Evolutionary conservation across 148 eudicot genomes (phyloP).

Genomic region (Limonium bicolor): DNA sequence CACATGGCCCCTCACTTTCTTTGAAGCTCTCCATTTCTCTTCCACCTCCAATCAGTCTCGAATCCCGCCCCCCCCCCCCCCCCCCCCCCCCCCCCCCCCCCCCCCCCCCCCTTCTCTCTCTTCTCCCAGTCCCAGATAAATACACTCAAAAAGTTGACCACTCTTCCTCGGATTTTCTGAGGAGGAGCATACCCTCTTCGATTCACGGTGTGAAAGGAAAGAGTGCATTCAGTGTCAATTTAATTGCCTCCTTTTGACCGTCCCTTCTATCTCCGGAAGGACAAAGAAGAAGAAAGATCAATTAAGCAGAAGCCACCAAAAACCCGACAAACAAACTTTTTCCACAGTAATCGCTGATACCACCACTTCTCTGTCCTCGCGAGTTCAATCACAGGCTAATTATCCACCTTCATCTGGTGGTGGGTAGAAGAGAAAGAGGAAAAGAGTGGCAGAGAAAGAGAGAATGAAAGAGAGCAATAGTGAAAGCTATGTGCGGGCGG

Average conservation of each 20-base stretch:
- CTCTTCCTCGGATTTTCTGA: too few species aligned
- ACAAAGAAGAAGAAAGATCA: too few species aligned
- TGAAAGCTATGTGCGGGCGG: slow-evolving; percentile 73
- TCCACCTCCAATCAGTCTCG: background rate
- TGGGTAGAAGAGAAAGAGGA: background rate
- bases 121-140: background rate
- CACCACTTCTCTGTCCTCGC: background rate
- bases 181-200: too few species aligned
- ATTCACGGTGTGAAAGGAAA: too few species aligned
- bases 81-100: background rate
- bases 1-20: too few species aligned
- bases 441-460: background rate
- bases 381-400: background rate
- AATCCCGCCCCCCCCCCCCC: background rate
- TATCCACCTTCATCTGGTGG: background rate
- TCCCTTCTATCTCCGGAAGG: too few species aligned
- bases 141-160: too few species aligned
- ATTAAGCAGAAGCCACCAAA: too few species aligned
- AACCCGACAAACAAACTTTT: too few species aligned
- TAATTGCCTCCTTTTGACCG: too few species aligned
- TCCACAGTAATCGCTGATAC: background rate
- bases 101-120: background rate
- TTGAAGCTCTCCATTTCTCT: too few species aligned
- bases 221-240: too few species aligned
- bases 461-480: slow-evolving; percentile 25